phyloP scores from a whole-genome alignment of 2,329 filamentous ascomycete species.

The Fusarium sp. region DNA sequence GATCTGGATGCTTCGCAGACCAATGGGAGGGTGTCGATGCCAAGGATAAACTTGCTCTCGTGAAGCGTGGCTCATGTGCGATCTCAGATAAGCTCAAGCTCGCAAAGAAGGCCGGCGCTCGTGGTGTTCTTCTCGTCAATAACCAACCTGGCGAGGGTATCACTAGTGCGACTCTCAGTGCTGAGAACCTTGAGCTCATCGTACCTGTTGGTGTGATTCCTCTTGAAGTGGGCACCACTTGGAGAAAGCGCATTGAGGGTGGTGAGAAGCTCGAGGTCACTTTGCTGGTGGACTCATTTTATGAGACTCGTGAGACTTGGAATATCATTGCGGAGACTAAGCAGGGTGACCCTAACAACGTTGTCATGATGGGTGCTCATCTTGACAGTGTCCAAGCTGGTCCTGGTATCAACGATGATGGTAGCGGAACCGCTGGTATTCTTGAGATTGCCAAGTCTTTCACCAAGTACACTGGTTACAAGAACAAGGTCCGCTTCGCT shows the following conservation, averaged over 20 bases:
- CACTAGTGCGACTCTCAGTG: constrained; percentile 63
- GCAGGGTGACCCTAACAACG: constrained; percentile 54
- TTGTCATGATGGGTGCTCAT: constrained; percentile 55
- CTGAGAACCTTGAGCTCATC: constrained; percentile 49
- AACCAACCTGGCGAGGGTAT: constrained; percentile 59
- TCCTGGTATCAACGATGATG: constrained; percentile 55
- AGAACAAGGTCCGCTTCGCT: constrained; percentile 56
- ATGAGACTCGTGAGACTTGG: constrained; percentile 51
- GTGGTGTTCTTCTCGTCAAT: constrained; percentile 68
- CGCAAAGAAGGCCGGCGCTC: constrained; percentile 54
- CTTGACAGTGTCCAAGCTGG: constrained; percentile 53
- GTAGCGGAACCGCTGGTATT: constrained; percentile 51
- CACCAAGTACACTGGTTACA: constrained; percentile 50
- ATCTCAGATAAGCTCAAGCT: constrained; percentile 56
- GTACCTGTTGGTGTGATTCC: constrained; percentile 51
- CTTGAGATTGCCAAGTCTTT: constrained; percentile 52
- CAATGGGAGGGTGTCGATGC: constrained; percentile 58
- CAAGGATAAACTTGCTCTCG: constrained; percentile 55
- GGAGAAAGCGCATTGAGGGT: constrained; percentile 47
- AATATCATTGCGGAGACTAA: constrained; percentile 57
- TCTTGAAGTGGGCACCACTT: constrained; percentile 49
- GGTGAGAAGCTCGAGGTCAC: constrained; percentile 49
- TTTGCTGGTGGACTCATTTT: constrained; percentile 50
- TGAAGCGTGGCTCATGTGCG: constrained; percentile 56
- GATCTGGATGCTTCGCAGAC: constrained; percentile 54